Base-by-base conservation (phyloP, 148 eudicot species). In the Vaccinium macrocarpon region DNA sequence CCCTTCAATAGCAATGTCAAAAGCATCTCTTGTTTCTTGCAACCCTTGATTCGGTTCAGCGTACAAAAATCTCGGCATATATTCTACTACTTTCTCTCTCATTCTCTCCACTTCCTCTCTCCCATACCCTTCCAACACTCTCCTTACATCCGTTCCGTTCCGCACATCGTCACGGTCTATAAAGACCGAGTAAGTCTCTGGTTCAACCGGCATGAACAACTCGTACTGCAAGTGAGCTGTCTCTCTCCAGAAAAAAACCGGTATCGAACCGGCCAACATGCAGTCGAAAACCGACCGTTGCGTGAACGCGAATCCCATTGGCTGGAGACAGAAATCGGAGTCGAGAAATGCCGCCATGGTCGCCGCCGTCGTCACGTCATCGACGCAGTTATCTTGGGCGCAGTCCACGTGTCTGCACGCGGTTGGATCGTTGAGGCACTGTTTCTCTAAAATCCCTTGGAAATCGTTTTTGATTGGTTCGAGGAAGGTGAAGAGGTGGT, bases 131-230 rank as follows among this genome's bases (percentile, higher is more conserved):
- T 76, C 87, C 83, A 92, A 70, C 82, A 87, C 88, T n/a, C 68
- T 23, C 87, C 55, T 87, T 27, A 92, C 73, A 0, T 89, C 82
- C 78, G 49, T 84, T 42, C 89, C 90, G 1, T 84, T 90, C 59
- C 83, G 71, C 81, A 92, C 91, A 6, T 84, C 87, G 21, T 80
- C 82, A 12, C 76, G 87, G 82, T 87, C 84, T 10, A 92, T 89
- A 61, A 88, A 92, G 49, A 92, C 92, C 74, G 93, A 92, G 80
- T 89, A 92, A 32, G 89, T 89, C 82, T 85, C 88, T 25, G 90
- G 90, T 16, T 92, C 91, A 6, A 46, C 85, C 35, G 94, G 94
- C 77, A 92, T 83, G 84, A 86, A 92, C 92, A 91, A 91, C 84
- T 87, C 87, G 78, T 92, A 89, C 86, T 92, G 94, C 71, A 83